Evolutionary conservation across 2,329 filamentous ascomycete genomes (phyloP), one percentile per base, ranked within the genome.

Genomic region (Colletotrichum coccodes): DNA sequence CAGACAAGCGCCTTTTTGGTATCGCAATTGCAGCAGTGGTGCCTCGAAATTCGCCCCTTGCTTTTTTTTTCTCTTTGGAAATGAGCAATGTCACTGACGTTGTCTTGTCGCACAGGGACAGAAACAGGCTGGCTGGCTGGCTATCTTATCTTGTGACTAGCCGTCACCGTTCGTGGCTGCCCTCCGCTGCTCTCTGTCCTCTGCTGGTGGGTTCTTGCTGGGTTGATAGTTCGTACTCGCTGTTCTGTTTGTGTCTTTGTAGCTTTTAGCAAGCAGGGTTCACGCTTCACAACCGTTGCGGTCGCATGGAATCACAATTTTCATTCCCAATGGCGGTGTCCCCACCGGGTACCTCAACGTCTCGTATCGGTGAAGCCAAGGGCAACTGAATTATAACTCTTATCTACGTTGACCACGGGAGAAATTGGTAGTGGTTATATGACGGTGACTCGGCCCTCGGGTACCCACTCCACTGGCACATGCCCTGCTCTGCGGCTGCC

Each of bases 281-380:
- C 56, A 18, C 42, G 30, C 40, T 36, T 36, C 4, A 59, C 50
- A 47, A 36, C 40, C 40, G 56, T 34, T 34, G 32, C 44, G 30
- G 56, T 59, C 56, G 56, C 56, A 47, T 59, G 14, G 50, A 53
- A 53, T 53, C 50, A 56, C 60, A 69, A 56, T 60, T 69, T 68
- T 67, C 66, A 68, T 57, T 64, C 32, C 32, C 49, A 56, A 52
- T 28, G 54, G 67, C 38, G 26, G 54, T 21, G 34, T 49, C 63
- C 32, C 56, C 40, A 69, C 49, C 34, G 30, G 47, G 61, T 66
- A 69, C 66, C 40, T 69, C 46, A 66, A 69, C 66, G 50, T 49
- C 47, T 60, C 52, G 66, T 69, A 69, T 36, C 56, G 46, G 34
- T 6, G n/a, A 26, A 38, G 64, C 52, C 34, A 49, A 34, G 50